Conservation (phyloP, 371 early-diverging fungal species). For the Mucor racemosus region DNA sequence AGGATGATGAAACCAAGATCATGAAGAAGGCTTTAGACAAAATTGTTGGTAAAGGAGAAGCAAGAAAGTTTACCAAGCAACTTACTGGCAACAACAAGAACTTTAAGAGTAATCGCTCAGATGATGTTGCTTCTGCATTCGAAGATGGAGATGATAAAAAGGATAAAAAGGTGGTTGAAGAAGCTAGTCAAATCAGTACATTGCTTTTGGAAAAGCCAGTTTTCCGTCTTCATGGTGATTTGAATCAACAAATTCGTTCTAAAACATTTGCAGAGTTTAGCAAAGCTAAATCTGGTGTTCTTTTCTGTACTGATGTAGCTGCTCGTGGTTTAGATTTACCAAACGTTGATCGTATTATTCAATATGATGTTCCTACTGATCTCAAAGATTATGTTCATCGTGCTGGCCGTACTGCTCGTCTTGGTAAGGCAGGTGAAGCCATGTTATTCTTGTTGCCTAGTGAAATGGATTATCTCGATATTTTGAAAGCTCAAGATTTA, state of each 20-base stretch:
- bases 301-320: constrained; percentile 98
- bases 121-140: constrained; percentile 24
- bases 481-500: constrained; percentile 74
- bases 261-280: constrained; percentile 78
- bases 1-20: constrained; percentile 36
- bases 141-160: constrained; percentile 32
- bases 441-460: constrained; percentile 85
- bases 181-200: constrained; percentile 47
- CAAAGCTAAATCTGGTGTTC: constrained; percentile 64
- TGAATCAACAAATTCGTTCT: constrained; percentile 80
- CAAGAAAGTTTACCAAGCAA: constrained; percentile 15
- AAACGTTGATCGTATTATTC: constrained; percentile 90
- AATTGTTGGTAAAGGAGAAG: constrained; percentile 21
- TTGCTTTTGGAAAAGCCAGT: constrained; percentile 65
- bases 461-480: constrained; percentile 83
- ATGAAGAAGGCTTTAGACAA: constrained; percentile 34
- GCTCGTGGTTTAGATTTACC: constrained; percentile 98
- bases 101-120: constrained; percentile 30
- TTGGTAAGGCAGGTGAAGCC: constrained; percentile 87
- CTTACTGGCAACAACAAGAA: constrained; percentile 16
- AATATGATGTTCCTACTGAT: constrained; percentile 97
- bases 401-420: constrained; percentile 98
- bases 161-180: constrained; percentile 18
- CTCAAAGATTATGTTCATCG: constrained; percentile 96
- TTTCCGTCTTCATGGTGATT: constrained; percentile 89